Percentiles rank a stretch among this genome's conserved stretches.
Conservation (phyloP, 768 basidiomycete genomes). For the Kwoniella pini region DNA sequence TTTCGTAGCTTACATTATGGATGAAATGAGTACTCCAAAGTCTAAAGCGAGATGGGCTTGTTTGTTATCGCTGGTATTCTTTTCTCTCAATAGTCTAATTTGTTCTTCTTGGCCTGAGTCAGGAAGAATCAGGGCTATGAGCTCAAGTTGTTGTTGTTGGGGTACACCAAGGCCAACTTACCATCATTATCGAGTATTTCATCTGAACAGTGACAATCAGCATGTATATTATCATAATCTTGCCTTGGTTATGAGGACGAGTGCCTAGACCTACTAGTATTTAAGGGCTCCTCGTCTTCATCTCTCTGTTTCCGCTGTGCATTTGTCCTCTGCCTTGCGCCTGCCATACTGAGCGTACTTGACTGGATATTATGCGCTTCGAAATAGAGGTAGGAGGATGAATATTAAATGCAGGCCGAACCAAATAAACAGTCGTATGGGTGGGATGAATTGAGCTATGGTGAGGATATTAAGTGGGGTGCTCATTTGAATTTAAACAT, state of each 20-base stretch:
- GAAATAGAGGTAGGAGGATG: no score
- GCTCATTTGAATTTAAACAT: no score
- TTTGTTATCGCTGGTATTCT: slow-evolving; percentile 29
- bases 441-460: no score
- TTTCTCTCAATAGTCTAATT: slow-evolving; percentile 23
- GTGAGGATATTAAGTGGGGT: no score
- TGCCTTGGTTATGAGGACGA: no score
- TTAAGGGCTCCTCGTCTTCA: slow-evolving; percentile 11
- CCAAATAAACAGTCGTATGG: no score
- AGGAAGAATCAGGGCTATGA: no score
- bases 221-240: slow-evolving; percentile 1
- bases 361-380: no score
- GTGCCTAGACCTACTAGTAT: not conserved
- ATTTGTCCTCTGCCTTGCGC: slow-evolving; percentile 24
- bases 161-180: not conserved
- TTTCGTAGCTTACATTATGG: slow-evolving; percentile 32
- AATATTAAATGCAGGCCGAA: no score
- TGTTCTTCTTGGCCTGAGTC: slow-evolving; percentile 37
- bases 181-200: slow-evolving; percentile 22
- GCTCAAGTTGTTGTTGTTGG: not conserved
- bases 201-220: slow-evolving; percentile 2
- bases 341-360: slow-evolving; percentile 7
- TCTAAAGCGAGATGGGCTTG: slow-evolving; percentile 29
- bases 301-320: slow-evolving; percentile 19
- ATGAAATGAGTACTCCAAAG: slow-evolving; percentile 26